Conservation (phyloP, 148 eudicot species). For the Chenopodium berlandieri region DNA sequence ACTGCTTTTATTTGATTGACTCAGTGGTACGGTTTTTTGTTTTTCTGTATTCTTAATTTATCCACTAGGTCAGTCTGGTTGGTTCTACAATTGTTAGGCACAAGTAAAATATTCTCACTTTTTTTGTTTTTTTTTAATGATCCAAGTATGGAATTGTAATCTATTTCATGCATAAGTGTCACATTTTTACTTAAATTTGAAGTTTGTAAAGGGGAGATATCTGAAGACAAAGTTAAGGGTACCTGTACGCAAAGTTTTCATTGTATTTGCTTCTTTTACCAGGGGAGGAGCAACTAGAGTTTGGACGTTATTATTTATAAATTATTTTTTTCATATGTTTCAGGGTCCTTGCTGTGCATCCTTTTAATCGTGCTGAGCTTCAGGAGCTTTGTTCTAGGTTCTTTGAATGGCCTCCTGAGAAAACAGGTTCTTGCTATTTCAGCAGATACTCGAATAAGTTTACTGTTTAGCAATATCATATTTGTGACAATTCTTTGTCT, state of each 20-base stretch:
- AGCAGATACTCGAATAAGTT: neutral
- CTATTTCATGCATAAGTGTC: neutral
- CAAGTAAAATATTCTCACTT: neutral
- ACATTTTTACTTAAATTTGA: neutral
- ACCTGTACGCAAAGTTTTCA: neutral
- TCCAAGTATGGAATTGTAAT: neutral
- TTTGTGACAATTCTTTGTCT: neutral
- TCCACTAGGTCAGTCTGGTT: too few species aligned
- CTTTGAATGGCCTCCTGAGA: conserved; percentile 89
- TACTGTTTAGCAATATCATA: neutral
- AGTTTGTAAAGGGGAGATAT: neutral
- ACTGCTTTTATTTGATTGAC: neutral
- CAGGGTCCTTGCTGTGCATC: conserved; percentile 63
- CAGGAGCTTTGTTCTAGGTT: conserved; percentile 65
- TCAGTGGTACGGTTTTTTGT: neutral
- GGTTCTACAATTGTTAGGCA: neutral
- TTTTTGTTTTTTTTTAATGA: neutral
- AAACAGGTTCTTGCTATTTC: conserved; percentile 57
- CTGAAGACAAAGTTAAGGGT: neutral
- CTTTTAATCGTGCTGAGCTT: conserved; percentile 55
- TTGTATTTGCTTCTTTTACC: neutral
- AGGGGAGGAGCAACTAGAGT: neutral
- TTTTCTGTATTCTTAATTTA: too few species aligned
- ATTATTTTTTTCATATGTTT: conserved; percentile 18
- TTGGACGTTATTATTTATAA: neutral